A percentile compares a stretch with the other conserved stretches of the same genome.
phyloP scores from a whole-genome alignment of 106 monocot species.

The Dendrobium chrysotoxum region DNA sequence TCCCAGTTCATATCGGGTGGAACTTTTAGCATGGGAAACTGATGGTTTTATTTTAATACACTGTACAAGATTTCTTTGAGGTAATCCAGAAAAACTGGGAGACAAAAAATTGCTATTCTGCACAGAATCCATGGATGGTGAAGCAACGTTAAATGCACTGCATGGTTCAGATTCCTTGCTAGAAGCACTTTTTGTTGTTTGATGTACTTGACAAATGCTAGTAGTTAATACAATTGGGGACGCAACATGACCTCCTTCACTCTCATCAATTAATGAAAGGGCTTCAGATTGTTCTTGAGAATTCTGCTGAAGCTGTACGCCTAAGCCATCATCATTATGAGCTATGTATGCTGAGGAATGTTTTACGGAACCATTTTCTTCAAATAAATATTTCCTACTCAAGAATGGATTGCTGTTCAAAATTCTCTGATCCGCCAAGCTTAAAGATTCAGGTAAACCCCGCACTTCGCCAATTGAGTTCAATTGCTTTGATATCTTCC shows the following conservation, averaged over 20 bases:
- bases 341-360: not conserved
- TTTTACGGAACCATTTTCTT: slow-evolving; percentile 3
- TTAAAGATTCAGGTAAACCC: not conserved
- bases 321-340: not conserved
- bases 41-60: slow-evolving; percentile 47
- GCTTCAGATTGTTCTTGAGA: slow-evolving; percentile 8
- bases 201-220: slow-evolving; percentile 2
- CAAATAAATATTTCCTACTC: slow-evolving; percentile 8
- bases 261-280: slow-evolving; percentile 12
- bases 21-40: slow-evolving; percentile 8
- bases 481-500: slow-evolving; percentile 5
- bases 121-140: slow-evolving; percentile 13
- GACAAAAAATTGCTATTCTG: slow-evolving; percentile 22
- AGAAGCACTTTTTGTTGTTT: not conserved
- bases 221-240: slow-evolving; percentile 2
- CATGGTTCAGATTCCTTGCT: slow-evolving; percentile 13
- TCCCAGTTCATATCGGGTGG: slow-evolving; percentile 5
- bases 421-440: not conserved
- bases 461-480: not conserved
- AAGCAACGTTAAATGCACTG: slow-evolving; percentile 8
- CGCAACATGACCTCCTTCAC: slow-evolving; percentile 10
- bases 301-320: slow-evolving; percentile 9
- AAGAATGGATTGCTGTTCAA: not conserved
- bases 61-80: slow-evolving; percentile 54
- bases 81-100: slow-evolving; percentile 43